These are phyloP conservation scores for Suhomyces emberorum DNA, from an alignment of 805 yeast genomes.

Conservation along the genomic window DNA sequence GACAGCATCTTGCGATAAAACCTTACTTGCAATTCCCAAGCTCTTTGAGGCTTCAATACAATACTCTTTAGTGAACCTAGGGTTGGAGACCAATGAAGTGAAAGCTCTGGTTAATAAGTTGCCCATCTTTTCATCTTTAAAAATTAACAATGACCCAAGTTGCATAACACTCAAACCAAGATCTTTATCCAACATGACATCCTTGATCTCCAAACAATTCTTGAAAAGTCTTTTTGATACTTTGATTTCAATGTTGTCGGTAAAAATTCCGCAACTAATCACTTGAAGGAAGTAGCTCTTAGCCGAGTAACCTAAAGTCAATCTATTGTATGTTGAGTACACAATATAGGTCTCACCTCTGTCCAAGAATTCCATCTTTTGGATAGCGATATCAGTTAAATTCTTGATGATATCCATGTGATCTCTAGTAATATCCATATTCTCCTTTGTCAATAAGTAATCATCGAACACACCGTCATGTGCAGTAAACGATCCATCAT, in stretches of 20 bases:
- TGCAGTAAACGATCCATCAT: constrained; percentile 4
- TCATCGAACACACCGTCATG: constrained; percentile 2
- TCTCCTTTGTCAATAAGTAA: constrained; percentile 3
- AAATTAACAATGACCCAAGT: constrained; percentile 54
- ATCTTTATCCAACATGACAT: constrained; percentile 50
- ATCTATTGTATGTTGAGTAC: constrained; percentile 46
- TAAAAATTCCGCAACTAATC: constrained; percentile 53
- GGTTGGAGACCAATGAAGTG: constrained; percentile 55
- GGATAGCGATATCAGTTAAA: constrained; percentile 32
- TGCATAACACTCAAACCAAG: constrained; percentile 52
- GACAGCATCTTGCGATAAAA: constrained; percentile 74
- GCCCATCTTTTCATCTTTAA: constrained; percentile 36
- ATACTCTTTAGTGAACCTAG: constrained; percentile 43
- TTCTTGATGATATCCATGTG: constrained; percentile 25
- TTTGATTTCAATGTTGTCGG: constrained; percentile 44
- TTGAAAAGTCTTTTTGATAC: constrained; percentile 46
- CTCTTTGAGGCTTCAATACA: constrained; percentile 53
- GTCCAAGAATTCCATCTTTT: constrained; percentile 48
- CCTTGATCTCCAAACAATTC: constrained; percentile 49
- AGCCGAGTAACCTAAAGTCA: constrained; percentile 50
- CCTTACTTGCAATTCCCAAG: constrained; percentile 64
- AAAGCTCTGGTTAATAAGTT: constrained; percentile 41
- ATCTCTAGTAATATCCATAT: constrained; percentile 19
- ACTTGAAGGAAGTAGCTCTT: constrained; percentile 57
- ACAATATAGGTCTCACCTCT: constrained; percentile 56